phyloP scores from a whole-genome alignment of 495 filamentous ascomycete genomes.

The Usnea hakonensis region DNA sequence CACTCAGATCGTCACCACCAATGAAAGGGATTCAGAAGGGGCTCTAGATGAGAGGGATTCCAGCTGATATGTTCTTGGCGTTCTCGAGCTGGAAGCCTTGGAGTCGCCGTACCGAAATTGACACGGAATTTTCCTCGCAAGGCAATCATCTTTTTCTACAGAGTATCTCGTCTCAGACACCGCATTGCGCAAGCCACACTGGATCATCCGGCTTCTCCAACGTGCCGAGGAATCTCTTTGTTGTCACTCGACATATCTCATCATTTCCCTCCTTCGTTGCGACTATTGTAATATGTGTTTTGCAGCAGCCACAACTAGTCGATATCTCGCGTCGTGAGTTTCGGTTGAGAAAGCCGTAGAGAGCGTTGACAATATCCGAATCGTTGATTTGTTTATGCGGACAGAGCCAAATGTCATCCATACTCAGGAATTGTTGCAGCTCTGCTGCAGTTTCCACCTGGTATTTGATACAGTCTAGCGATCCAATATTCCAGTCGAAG shows the following conservation, averaged over 20 bases:
- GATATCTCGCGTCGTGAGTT: neutral
- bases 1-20: too few species aligned
- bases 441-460: slow-evolving; percentile 1
- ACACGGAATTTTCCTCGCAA: too few species aligned
- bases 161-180: neutral
- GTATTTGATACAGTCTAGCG: neutral
- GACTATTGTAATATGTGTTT: neutral
- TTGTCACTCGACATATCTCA: slow-evolving; percentile 2
- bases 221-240: slow-evolving; percentile 1
- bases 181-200: slow-evolving; percentile 3
- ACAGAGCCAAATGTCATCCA: slow-evolving; percentile 5
- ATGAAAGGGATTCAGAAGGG: too few species aligned
- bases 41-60: too few species aligned
- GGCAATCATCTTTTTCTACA: too few species aligned
- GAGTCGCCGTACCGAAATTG: too few species aligned
- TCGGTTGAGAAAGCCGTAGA: slow-evolving; percentile 8
- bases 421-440: neutral
- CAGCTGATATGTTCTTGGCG: too few species aligned
- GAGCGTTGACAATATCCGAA: neutral
- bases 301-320: neutral
- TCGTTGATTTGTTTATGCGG: slow-evolving; percentile 8
- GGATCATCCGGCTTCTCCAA: neutral
- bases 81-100: too few species aligned
- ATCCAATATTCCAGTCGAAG: slow-evolving; percentile 10
- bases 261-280: slow-evolving; percentile 3